Base-by-base conservation (phyloP, 208 protist genomes). In the Novymonas esmeraldas region DNA sequence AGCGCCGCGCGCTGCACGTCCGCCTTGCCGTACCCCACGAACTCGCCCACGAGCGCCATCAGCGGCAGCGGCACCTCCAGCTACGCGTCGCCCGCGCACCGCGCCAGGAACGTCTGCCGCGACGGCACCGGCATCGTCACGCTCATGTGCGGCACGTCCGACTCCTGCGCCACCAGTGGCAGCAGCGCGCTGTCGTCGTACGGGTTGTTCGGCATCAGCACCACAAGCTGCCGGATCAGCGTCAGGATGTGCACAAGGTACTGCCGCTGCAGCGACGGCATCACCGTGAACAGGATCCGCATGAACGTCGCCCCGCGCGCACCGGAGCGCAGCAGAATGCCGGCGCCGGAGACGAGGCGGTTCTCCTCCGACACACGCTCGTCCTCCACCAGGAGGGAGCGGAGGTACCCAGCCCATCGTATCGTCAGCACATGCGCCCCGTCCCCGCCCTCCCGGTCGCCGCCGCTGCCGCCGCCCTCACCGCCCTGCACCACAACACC, bases 161-260 rank as follows among this genome's bases (percentile, higher is more conserved):
- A 49, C 48, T 66, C 71, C 48, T 69, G 41, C 33, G 70, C 24
- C 16, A 52, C 48, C 29, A 77, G 55, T 1, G 66, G 65, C n/a
- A 81, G 63, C 46, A 78, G 52, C 20, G 64, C 67, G 58, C 75
- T 76, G 75, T 90, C 74, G 51, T 90, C 84, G 26, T 52, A 66
- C 6, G 63, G 60, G 34, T 73, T 68, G 59, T 69, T 69, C 36
- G 66, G 61, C 20, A 50, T 58, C 31, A 90, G 71, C 38, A 69
- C 31, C 28, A 84, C 69, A 33, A 81, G 18, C 62, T 87, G 78
- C 26, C 84, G 81, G 18, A 84, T 58, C 29, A 90, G 42, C 22
- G 72, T 75, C 26, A 87, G 62, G 36, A 71, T 55, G 38, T 41
- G 58, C 22, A 66, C 55, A 0, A 65, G 42, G 60, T 70, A 51